Evolutionary conservation across 2,329 filamentous ascomycete genomes (phyloP), one percentile per base, ranked within the genome.

Genomic region (Alternaria atra): DNA sequence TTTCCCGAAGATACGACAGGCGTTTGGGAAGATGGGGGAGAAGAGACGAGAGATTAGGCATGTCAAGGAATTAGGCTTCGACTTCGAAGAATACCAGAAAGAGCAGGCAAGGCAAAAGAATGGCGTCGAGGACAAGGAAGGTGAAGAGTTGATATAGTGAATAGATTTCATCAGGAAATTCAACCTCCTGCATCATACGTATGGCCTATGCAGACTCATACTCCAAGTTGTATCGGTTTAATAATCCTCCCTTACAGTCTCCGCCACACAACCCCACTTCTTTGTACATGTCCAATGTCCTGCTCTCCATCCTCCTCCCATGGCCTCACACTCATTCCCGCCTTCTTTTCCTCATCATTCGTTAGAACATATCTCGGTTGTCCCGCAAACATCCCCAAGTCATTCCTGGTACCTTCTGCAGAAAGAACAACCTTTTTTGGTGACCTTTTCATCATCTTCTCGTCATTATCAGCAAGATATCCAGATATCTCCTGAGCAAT

Each of bases 1-100:
- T 4, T 91, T 91, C 68, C 83, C 86, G 0, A 83, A 88, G 12
- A 91, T 94, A 35, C 91, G 92, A 77, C 85, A 89, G 68, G 86
- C 85, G 30, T 97, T 95, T 75, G 85, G 90, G 59, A 82, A 85
- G 63, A 81, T 82, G 37, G 93, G 92, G 0, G 85, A 88, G 35
- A 75, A 77, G 48, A 82, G 86, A 58, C 67, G 77, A 47, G 81
- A 79, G 6, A 89, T 93, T 9, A 89, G 79, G 73, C 88, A 83
- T 3, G 75, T 96, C 23, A 85, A 87, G 64, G 90, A 96, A 67
- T 81, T 97, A 30, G 94, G 92, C 0, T 91, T 91, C 71, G 76
- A 82, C 55, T 92, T 85, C 72, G 81, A 83, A 59, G 72, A 72
- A 30, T 52, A 52, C 9, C 23, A 30, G 34, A 52, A 9, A 52